A percentile compares a stretch with the other conserved stretches of the same genome.
Conservation (phyloP, 108 stramenopile genomes). For the Cyclotella sp. region DNA sequence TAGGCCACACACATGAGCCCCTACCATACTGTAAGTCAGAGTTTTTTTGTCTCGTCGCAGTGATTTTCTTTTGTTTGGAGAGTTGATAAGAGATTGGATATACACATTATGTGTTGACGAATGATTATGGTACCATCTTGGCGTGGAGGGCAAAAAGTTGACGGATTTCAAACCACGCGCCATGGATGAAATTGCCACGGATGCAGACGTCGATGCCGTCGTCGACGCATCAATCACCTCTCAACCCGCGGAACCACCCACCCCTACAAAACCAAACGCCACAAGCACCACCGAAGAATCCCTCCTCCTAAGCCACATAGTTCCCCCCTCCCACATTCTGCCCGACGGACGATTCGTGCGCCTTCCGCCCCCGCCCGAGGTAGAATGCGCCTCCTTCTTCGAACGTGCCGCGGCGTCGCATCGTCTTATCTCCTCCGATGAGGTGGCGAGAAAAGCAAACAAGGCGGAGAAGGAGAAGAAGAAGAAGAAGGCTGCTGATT, state of each 20-base stretch:
- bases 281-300: background rate
- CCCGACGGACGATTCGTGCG: constrained; percentile 76
- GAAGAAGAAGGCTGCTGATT: constrained; percentile 32
- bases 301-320: constrained; percentile 33
- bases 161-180: too few species aligned
- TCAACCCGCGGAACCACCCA: background rate
- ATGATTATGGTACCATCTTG: background rate
- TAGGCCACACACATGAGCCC: too few species aligned
- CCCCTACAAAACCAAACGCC: background rate
- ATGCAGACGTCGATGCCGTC: background rate
- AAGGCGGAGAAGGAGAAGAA: constrained; percentile 32
- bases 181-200: too few species aligned
- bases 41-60: too few species aligned
- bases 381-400: constrained; percentile 66
- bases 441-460: constrained; percentile 7
- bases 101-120: background rate
- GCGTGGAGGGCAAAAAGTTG: too few species aligned
- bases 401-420: constrained; percentile 77
- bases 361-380: constrained; percentile 64
- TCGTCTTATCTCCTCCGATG: constrained; percentile 55
- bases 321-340: constrained; percentile 84
- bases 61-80: too few species aligned
- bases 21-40: too few species aligned
- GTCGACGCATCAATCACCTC: background rate
- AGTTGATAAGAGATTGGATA: background rate